These are phyloP conservation scores for Kitagawia praeruptora DNA, from an alignment of 129 eudicot species.

Conservation along the genomic window DNA sequence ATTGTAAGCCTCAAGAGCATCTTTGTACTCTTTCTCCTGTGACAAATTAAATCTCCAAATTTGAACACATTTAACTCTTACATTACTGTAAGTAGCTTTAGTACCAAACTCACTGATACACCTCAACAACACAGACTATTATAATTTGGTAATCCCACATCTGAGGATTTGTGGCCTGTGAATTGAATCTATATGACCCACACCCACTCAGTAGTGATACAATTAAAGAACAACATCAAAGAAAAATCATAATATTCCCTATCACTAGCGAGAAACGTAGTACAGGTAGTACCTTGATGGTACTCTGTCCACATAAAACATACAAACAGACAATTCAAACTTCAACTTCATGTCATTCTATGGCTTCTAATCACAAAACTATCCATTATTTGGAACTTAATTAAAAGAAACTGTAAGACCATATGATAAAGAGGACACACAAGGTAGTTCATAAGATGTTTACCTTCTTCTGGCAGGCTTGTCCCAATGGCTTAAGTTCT, in stretches of 20 bases:
- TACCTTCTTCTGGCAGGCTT: slow-evolving; percentile 76
- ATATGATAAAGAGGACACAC: not conserved
- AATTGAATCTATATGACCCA: not conserved
- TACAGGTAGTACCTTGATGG: not conserved
- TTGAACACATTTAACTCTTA: not conserved
- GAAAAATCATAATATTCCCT: not conserved
- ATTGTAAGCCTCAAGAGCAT: slow-evolving; percentile 56
- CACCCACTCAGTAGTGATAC: not conserved
- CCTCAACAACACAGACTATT: not conserved
- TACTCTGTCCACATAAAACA: not conserved
- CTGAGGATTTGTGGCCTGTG: not conserved
- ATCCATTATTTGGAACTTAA: not conserved
- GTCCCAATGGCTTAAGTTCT: slow-evolving; percentile 60
- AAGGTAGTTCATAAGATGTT: not conserved
- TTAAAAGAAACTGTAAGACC: not conserved
- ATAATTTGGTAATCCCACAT: not conserved
- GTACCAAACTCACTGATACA: not conserved
- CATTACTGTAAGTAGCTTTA: not conserved
- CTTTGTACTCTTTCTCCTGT: slow-evolving; percentile 86
- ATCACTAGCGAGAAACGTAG: not conserved
- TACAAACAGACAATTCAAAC: not conserved
- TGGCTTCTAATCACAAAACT: not conserved
- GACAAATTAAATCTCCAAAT: slow-evolving; percentile 5
- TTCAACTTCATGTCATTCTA: not conserved
- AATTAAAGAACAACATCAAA: not conserved